These are phyloP conservation scores for Clarireedia monteithiana DNA, from an alignment of 2,329 filamentous ascomycete genomes.

Conservation along the genomic window DNA sequence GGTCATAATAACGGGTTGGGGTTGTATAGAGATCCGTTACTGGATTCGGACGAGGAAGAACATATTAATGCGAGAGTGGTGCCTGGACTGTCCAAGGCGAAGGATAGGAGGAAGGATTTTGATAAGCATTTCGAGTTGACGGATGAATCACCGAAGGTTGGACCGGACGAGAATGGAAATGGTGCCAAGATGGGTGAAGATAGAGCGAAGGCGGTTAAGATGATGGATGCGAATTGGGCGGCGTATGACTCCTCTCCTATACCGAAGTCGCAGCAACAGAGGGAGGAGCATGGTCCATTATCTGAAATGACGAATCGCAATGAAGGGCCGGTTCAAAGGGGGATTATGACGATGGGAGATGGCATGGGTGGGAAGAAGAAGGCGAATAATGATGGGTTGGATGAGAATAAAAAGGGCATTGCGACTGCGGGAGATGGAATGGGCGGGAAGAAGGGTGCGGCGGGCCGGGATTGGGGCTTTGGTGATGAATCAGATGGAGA, in stretches of 20 bases:
- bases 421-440: slow-evolving; percentile 47
- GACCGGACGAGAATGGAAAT: slow-evolving; percentile 32
- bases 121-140: slow-evolving; percentile 69
- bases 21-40: slow-evolving; percentile 73
- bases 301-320: slow-evolving; percentile 15
- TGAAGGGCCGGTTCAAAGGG: slow-evolving; percentile 14
- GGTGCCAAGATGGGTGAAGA: slow-evolving; percentile 40
- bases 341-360: slow-evolving; percentile 38
- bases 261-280: slow-evolving; percentile 29
- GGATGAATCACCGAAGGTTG: slow-evolving; percentile 53
- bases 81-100: slow-evolving; percentile 56
- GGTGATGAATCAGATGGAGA: slow-evolving; percentile 43
- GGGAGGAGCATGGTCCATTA: slow-evolving; percentile 19
- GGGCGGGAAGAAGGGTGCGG: slow-evolving; percentile 36
- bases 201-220: slow-evolving; percentile 62
- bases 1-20: slow-evolving; percentile 59
- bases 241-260: slow-evolving; percentile 48
- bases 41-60: slow-evolving; percentile 32
- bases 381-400: background rate
- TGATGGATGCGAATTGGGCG: slow-evolving; percentile 61
- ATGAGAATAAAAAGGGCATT: slow-evolving; percentile 20
- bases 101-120: slow-evolving; percentile 69
- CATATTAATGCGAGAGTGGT: slow-evolving; percentile 35
- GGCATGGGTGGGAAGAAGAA: slow-evolving; percentile 46
- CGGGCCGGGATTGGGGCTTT: slow-evolving; percentile 44